Evolutionary conservation across 169 alveolate genomes (phyloP).

Genomic region (Plasmodium gonderi): DNA sequence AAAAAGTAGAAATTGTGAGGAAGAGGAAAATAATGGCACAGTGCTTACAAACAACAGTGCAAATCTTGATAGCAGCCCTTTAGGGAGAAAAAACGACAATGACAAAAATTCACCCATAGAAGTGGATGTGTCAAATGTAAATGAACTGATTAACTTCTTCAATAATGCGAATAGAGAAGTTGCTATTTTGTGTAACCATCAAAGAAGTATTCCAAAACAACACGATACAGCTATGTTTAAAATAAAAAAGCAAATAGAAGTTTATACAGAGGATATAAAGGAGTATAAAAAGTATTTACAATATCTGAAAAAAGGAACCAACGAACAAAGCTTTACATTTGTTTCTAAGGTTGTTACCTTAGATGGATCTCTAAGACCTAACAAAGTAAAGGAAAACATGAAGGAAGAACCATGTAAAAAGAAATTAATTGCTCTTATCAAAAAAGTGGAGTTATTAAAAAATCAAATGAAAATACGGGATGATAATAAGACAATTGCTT

Average conservation of each 20-base stretch:
- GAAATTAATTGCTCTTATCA: conserved; percentile 62
- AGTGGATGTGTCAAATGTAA: conserved; percentile 87
- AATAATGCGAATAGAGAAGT: conserved; percentile 98
- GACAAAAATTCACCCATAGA: conserved; percentile 76
- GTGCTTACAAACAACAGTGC: not conserved
- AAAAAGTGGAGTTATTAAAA: conserved; percentile 74
- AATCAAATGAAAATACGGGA: conserved; percentile 93
- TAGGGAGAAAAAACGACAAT: conserved; percentile 38
- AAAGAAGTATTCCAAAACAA: conserved; percentile 94
- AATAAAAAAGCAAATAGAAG: conserved; percentile 89
- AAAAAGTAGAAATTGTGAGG: conserved; percentile 31
- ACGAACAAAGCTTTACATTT: conserved; percentile 75
- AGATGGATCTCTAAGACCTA: conserved; percentile 75
- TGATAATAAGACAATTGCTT: conserved; percentile 97
- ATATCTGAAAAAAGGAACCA: conserved; percentile 84
- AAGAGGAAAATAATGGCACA: conserved; percentile 13
- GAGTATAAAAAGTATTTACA: conserved; percentile 88
- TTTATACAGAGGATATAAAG: conserved; percentile 88
- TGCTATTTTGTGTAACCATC: conserved; percentile 99
- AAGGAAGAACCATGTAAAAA: conserved; percentile 79
- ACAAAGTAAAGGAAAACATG: conserved; percentile 62
- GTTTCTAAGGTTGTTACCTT: conserved; percentile 76
- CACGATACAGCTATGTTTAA: conserved; percentile 95
- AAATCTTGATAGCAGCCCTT: not conserved
- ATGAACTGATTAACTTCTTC: conserved; percentile 94